A percentile compares a stretch with the other conserved stretches of the same genome.
phyloP scores from a whole-genome alignment of 805 yeast species.

The Yarrowia phangngaensis region DNA sequence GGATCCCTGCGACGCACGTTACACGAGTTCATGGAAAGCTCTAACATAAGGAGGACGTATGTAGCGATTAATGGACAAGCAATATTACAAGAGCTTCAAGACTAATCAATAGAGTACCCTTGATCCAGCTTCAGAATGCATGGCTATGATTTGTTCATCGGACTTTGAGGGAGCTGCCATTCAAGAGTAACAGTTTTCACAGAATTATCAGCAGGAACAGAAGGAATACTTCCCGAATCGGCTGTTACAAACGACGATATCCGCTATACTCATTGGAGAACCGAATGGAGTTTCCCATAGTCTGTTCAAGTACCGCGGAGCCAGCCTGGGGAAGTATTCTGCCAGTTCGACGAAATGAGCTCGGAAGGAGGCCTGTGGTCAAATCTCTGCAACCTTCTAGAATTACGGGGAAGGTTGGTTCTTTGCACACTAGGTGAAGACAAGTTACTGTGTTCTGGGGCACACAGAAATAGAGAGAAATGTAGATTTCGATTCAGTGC shows the following conservation, averaged over 20 bases:
- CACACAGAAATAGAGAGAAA: no score
- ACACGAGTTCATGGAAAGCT: no score
- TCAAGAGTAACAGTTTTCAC: not conserved
- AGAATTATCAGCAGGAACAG: conserved; percentile 29
- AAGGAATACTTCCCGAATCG: conserved; percentile 32
- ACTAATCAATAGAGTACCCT: conserved; percentile 90
- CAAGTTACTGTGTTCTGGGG: no score
- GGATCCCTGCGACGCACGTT: no score
- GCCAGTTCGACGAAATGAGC: conserved; percentile 83
- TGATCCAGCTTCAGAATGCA: conserved; percentile 56
- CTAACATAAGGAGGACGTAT: no score
- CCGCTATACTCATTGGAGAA: conserved; percentile 50
- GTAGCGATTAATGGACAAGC: no score
- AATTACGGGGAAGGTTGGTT: conserved; percentile 11
- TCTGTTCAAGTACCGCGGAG: conserved; percentile 65
- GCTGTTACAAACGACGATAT: conserved; percentile 34
- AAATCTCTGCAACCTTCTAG: conserved; percentile 23
- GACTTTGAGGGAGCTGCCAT: conserved; percentile 1
- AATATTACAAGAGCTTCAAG: no score
- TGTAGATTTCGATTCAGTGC: no score
- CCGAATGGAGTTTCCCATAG: conserved; percentile 78
- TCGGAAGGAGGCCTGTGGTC: conserved; percentile 95
- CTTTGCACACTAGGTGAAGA: no score
- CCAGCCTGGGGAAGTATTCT: conserved; percentile 89
- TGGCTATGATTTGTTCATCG: conserved; percentile 16